Conservation (phyloP, 2,329 filamentous ascomycete species). For the Verruconis gallopava region DNA sequence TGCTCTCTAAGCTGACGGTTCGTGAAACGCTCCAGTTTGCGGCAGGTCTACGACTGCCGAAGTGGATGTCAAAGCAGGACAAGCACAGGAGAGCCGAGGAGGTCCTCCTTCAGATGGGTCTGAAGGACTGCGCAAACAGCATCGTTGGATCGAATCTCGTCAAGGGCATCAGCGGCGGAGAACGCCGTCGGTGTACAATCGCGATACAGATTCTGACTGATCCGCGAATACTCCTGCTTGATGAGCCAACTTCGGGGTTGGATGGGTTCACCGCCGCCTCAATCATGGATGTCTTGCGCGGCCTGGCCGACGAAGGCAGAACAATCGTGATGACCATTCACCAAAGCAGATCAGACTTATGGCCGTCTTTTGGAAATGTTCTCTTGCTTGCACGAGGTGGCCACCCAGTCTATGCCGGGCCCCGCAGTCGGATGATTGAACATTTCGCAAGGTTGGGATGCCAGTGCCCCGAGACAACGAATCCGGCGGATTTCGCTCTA, state of each 20-base stretch:
- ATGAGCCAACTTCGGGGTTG: constrained; percentile 64
- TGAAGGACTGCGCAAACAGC: constrained; percentile 68
- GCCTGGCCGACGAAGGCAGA: constrained; percentile 58
- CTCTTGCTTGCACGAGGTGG: constrained; percentile 59
- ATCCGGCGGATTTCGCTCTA: constrained; percentile 65
- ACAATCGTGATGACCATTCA: constrained; percentile 69
- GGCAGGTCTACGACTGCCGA: constrained; percentile 56
- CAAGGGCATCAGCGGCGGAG: constrained; percentile 69
- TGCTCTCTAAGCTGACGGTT: constrained; percentile 62
- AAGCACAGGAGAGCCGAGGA: constrained; percentile 58
- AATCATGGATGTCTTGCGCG: constrained; percentile 60
- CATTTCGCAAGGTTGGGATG: constrained; percentile 51
- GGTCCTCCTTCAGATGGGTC: constrained; percentile 58
- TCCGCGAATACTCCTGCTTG: constrained; percentile 57
- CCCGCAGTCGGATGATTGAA: constrained; percentile 48
- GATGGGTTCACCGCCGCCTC: constrained; percentile 69
- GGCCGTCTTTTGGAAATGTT: constrained; percentile 57
- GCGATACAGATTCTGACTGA: constrained; percentile 67
- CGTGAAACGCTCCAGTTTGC: constrained; percentile 59
- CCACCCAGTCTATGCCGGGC: constrained; percentile 52
- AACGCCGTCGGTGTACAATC: constrained; percentile 66
- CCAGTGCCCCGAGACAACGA: constrained; percentile 54
- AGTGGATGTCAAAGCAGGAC: constrained; percentile 55
- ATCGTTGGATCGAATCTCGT: constrained; percentile 58
- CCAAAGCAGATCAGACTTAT: constrained; percentile 61